Base-by-base conservation (phyloP, 164 flowering plant genomes). In the Protea cynaroides region DNA sequence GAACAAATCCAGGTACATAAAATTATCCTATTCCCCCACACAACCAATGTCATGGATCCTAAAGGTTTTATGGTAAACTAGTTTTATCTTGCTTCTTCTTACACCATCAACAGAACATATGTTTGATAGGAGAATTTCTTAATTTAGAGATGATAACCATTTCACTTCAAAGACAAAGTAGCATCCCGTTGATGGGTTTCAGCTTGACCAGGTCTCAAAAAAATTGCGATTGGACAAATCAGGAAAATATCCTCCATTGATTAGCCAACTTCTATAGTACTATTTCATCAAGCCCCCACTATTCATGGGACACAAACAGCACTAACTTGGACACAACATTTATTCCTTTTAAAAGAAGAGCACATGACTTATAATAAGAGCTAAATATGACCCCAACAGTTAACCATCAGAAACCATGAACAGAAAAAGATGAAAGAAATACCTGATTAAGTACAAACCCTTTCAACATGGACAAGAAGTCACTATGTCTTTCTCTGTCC, bases 371-470 rank as follows among this genome's bases (percentile, higher is more conserved):
- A 29, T 29, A 5, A 29, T 5, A 29, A 29, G 34, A 29, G 2
- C 34, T 29, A 29, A 5, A 29, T 29, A 29, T 29, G 2, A 3
- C 34, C 46, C 8, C 1, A 40, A 40, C 46, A 12, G 46, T 55
- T 23, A 51, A 58, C 50, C 22, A 59, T 22, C 52, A 36, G 19
- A n/a, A 40, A 4, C 46, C 38, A 54, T 8, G 46, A 40, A 51
- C 40, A 50, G n/a, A 36, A 17, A 1, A 25, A 23, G 44, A 51
- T 59, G 64, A 15, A 25, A 67, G 25, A 49, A 3, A 49, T 78
- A 84, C 88, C 88, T 84, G 88, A 76, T 82, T 84, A 52, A 73
- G 72, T 34, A 82, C 78, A 71, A 84, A 84, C n/a, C 88, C 88
- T 67, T 74, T 82, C 69, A 84, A 57, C 88, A 84, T 84, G 75